Evolutionary conservation across 192 early-diverging fungal species (phyloP).

Genomic region (Coemansia sp.): DNA sequence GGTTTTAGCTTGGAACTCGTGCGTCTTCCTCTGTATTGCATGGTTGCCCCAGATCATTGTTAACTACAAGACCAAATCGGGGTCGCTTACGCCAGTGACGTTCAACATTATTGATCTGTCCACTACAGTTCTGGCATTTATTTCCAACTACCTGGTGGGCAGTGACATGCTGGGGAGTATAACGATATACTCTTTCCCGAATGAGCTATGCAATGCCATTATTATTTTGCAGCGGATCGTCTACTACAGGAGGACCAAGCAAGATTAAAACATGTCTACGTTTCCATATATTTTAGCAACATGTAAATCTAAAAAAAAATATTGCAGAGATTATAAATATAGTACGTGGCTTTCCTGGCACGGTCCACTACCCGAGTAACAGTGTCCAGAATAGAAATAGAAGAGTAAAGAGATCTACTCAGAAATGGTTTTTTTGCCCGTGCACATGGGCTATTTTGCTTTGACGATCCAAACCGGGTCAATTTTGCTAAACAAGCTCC

Average conservation of each 20-base stretch:
- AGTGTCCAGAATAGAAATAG: background rate
- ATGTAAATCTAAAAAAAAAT: background rate
- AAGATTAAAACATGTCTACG: background rate
- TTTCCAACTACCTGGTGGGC: background rate
- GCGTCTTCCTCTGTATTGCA: background rate
- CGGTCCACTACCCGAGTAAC: background rate
- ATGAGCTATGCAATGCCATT: background rate
- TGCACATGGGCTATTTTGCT: background rate
- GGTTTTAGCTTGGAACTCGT: background rate
- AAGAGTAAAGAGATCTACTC: background rate
- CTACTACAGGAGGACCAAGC: slow-evolving; percentile 7
- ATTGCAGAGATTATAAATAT: background rate
- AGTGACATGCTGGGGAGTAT: background rate
- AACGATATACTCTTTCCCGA: background rate
- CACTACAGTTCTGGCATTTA: background rate
- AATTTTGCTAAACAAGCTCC: background rate
- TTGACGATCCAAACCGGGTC: no score
- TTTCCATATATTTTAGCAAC: background rate
- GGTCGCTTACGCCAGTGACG: slow-evolving; percentile 5
- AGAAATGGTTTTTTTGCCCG: background rate
- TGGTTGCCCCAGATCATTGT: slow-evolving; percentile 17
- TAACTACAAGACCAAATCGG: slow-evolving; percentile 9
- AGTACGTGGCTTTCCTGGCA: background rate
- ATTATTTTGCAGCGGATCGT: slow-evolving; percentile 16
- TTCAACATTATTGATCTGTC: background rate